phyloP scores from a whole-genome alignment of 306 rosid species.

The Trifolium pratense region DNA sequence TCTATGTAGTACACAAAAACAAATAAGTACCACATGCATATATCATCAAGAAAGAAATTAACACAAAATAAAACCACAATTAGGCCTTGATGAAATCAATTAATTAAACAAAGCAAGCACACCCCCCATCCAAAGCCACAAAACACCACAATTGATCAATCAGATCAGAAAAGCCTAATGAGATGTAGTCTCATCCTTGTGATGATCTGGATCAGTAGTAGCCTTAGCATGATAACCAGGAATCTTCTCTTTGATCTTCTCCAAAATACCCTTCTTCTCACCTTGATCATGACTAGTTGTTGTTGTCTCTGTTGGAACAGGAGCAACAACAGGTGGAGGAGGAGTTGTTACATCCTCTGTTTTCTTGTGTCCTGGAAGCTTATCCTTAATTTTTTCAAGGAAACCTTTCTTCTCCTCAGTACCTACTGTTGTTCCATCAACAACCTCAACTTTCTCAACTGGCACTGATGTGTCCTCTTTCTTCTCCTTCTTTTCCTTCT shows the following conservation, averaged over 20 bases:
- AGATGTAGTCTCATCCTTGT: slow-evolving; percentile 32
- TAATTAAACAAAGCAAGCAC: slow-evolving; percentile 2
- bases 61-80: not conserved
- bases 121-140: not conserved
- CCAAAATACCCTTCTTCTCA: slow-evolving; percentile 88
- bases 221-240: slow-evolving; percentile 70
- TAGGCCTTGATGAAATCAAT: not conserved
- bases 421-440: slow-evolving; percentile 20
- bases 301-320: not conserved
- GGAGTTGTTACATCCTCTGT: slow-evolving; percentile 53
- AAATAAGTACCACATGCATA: not conserved
- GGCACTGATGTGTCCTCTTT: slow-evolving; percentile 52
- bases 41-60: not conserved
- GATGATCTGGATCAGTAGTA: slow-evolving; percentile 37
- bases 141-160: not conserved
- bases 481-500: slow-evolving; percentile 58
- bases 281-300: slow-evolving; percentile 39
- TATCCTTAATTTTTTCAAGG: slow-evolving; percentile 79
- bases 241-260: slow-evolving; percentile 82
- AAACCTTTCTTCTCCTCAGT: slow-evolving; percentile 82
- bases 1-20: not conserved
- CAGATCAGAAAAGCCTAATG: slow-evolving; percentile 5
- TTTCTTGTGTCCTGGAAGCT: slow-evolving; percentile 85
- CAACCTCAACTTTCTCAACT: slow-evolving; percentile 59
- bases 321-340: slow-evolving; percentile 6